Percentiles rank a stretch among this genome's conserved stretches.
These are phyloP conservation scores for Gracilaria gracilis DNA, from an alignment of 23 red algal genomes.

Conservation along the genomic window DNA sequence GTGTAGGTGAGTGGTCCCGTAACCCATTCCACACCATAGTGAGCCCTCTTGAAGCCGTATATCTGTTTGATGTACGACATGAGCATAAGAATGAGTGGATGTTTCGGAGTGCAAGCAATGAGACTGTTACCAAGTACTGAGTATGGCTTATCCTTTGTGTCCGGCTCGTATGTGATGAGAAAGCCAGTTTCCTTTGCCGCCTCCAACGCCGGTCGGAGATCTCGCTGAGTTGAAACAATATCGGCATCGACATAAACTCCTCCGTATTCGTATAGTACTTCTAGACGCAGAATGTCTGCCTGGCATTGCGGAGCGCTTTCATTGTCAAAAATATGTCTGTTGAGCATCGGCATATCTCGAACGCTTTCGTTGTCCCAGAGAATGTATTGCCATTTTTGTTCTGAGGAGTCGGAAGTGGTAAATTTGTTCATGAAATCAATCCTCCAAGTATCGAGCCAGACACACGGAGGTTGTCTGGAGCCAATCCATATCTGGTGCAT, in stretches of 20 bases:
- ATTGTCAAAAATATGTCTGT: constrained; percentile 60
- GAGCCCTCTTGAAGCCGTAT: constrained; percentile 68
- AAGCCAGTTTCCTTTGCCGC: constrained; percentile 51
- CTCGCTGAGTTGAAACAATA: constrained; percentile 62
- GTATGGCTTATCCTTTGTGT: constrained; percentile 82
- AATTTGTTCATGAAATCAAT: constrained; percentile 67
- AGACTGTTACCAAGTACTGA: constrained; percentile 78
- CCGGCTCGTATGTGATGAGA: constrained; percentile 79
- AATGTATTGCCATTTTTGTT: constrained; percentile 52
- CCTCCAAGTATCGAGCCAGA: constrained; percentile 86
- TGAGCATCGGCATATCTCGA: constrained; percentile 63
- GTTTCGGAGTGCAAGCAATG: constrained; percentile 74
- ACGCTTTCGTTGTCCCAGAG: constrained; percentile 72
- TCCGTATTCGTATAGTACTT: constrained; percentile 74
- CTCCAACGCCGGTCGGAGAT: constrained; percentile 56
- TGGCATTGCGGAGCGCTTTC: constrained; percentile 75
- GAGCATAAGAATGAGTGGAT: constrained; percentile 76
- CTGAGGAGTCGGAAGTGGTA: not conserved
- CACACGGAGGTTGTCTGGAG: constrained; percentile 69
- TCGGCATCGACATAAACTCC: constrained; percentile 84
- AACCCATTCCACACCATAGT: constrained; percentile 86
- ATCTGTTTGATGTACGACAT: constrained; percentile 74
- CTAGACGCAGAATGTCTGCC: constrained; percentile 83
- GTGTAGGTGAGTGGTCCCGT: constrained; percentile 78
- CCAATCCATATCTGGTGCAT: constrained; percentile 89